Evolutionary conservation across 352 stramenopile species (phyloP).

Genomic region (Phytophthora fragariae): DNA sequence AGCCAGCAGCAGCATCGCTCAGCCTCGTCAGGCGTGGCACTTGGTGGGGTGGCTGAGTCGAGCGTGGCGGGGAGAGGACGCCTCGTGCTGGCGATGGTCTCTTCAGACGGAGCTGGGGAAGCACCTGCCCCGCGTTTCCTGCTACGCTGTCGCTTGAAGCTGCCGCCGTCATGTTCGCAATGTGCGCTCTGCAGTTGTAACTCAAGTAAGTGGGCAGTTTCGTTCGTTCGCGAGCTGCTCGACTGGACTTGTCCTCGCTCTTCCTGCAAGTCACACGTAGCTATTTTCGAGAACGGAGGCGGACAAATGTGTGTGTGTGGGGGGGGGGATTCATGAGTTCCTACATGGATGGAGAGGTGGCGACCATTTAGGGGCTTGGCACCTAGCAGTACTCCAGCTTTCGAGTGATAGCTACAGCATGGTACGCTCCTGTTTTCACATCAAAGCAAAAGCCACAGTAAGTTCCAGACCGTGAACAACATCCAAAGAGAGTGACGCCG

Average conservation of each 20-base stretch:
- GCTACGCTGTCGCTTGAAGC: not conserved
- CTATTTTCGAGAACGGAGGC: constrained; percentile 32
- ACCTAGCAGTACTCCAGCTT: constrained; percentile 58
- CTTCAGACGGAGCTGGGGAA: constrained; percentile 26
- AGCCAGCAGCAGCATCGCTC: constrained; percentile 12
- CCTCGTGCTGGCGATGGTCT: constrained; percentile 20
- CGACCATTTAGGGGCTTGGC: not conserved
- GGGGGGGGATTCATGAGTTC: not conserved
- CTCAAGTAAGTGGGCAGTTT: constrained; percentile 27
- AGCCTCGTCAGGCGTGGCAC: constrained; percentile 2
- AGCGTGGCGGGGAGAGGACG: constrained; percentile 27
- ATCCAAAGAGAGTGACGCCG: constrained; percentile 13
- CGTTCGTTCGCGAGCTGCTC: constrained; percentile 4
- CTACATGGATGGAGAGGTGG: constrained; percentile 8
- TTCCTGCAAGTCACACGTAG: constrained; percentile 23
- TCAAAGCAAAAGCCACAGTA: constrained; percentile 12
- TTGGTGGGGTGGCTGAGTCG: constrained; percentile 4
- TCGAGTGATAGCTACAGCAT: constrained; percentile 64
- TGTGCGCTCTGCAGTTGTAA: not conserved
- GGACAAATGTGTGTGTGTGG: not conserved
- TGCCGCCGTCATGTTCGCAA: constrained; percentile 27
- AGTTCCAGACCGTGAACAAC: constrained; percentile 2
- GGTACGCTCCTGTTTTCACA: constrained; percentile 58
- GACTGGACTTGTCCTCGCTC: constrained; percentile 6
- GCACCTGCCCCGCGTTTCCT: constrained; percentile 15